Conservation (phyloP, 1,284 basidiomycete genomes). For the Cutaneotrichosporon spelunceum region DNA sequence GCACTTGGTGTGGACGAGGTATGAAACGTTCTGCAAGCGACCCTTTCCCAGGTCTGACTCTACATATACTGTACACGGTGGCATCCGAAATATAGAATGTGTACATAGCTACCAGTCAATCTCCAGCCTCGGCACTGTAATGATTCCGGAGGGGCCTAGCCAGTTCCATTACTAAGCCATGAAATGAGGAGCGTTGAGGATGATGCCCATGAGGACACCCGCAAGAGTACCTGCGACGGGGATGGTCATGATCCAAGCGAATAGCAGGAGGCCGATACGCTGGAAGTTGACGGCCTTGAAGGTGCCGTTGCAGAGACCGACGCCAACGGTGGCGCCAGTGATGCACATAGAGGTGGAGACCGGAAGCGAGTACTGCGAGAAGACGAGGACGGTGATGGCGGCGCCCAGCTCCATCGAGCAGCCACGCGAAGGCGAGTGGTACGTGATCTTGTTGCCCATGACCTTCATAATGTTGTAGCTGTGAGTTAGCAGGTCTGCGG, state of each 20-base stretch:
- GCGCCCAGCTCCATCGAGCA: constrained; percentile 55
- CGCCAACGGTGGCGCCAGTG: constrained; percentile 54
- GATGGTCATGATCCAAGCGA: constrained; percentile 51
- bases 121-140: neutral
- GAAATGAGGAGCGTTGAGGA: constrained; percentile 51
- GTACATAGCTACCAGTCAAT: neutral
- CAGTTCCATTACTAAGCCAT: neutral
- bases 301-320: constrained; percentile 52
- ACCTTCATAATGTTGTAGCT: constrained; percentile 46
- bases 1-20: no score
- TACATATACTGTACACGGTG: neutral
- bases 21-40: no score
- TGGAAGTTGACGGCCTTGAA: constrained; percentile 50
- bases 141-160: neutral
- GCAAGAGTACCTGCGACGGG: constrained; percentile 50
- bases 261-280: constrained; percentile 33
- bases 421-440: constrained; percentile 54
- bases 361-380: constrained; percentile 52
- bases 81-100: neutral
- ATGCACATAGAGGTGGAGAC: constrained; percentile 54
- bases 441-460: constrained; percentile 54
- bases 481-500: neutral
- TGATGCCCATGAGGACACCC: constrained; percentile 45
- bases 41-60: no score
- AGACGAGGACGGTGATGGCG: constrained; percentile 53